phyloP scores from a whole-genome alignment of 1,284 basidiomycete genomes.

The Caloboletus inedulis region DNA sequence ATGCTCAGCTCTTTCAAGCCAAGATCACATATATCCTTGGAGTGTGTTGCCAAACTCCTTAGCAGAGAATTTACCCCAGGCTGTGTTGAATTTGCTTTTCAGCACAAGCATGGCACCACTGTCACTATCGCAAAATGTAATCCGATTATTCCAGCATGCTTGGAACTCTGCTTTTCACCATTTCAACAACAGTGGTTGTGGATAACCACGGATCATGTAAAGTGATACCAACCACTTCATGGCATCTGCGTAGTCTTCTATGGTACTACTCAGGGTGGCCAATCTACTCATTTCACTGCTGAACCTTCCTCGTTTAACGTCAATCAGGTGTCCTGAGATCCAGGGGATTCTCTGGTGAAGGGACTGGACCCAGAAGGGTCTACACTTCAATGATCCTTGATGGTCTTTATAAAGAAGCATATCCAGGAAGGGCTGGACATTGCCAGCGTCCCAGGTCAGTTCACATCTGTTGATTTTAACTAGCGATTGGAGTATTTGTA shows the following conservation, averaged over 20 bases:
- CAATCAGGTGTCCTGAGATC: background rate
- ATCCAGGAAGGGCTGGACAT: too few relatives aligned
- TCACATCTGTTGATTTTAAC: background rate
- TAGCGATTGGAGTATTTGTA: too few relatives aligned
- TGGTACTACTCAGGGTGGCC: background rate
- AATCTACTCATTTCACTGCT: background rate
- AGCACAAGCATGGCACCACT: too few relatives aligned
- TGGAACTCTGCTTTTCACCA: too few relatives aligned
- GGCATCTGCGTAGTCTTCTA: background rate
- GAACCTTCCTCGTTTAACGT: background rate
- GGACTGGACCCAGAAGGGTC: background rate
- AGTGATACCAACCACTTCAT: background rate
- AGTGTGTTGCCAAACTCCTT: fast-evolving
- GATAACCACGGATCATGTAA: background rate
- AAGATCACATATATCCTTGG: background rate
- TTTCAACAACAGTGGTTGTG: too few relatives aligned
- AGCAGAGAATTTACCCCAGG: background rate
- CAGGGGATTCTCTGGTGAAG: background rate
- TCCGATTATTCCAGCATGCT: too few relatives aligned
- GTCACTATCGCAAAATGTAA: too few relatives aligned
- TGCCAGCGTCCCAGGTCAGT: too few relatives aligned
- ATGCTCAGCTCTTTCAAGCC: background rate
- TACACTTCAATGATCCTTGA: too few relatives aligned
- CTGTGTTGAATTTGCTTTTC: background rate
- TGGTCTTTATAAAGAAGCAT: too few relatives aligned